Evolutionary conservation across 2,329 filamentous ascomycete genomes (phyloP).

Genomic region (Verticillium tricorpus): DNA sequence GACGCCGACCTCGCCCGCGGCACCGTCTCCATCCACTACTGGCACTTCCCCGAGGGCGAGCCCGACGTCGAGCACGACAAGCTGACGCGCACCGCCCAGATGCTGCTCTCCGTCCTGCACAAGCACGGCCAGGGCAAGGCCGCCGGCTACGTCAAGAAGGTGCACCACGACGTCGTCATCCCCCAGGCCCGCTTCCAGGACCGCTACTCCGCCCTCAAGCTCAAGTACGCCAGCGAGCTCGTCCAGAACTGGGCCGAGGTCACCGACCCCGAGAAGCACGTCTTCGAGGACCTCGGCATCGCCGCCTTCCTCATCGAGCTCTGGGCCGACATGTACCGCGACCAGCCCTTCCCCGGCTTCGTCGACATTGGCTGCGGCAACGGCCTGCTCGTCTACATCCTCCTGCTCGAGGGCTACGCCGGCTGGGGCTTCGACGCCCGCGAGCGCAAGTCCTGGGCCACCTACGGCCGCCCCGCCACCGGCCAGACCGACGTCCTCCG

Average conservation of each 20-base stretch:
- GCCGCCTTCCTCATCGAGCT: slow-evolving; percentile 89
- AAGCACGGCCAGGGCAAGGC: slow-evolving; percentile 67
- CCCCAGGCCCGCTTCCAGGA: slow-evolving; percentile 75
- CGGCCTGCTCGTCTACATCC: slow-evolving; percentile 79
- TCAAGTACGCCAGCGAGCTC: slow-evolving; percentile 67
- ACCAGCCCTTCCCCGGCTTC: slow-evolving; percentile 70
- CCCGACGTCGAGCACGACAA: slow-evolving; percentile 31
- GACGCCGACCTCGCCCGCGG: slow-evolving; percentile 36
- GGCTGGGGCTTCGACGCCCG: slow-evolving; percentile 93
- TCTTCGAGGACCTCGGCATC: slow-evolving; percentile 91
- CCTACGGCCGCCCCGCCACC: slow-evolving; percentile 41
- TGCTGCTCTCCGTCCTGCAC: slow-evolving; percentile 62
- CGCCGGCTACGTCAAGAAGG: slow-evolving; percentile 71
- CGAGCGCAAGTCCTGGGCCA: slow-evolving; percentile 77
- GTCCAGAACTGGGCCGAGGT: slow-evolving; percentile 77
- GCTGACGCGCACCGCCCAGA: slow-evolving; percentile 62
- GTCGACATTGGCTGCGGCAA: slow-evolving; percentile 97
- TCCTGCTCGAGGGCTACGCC: slow-evolving; percentile 72
- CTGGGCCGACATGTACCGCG: slow-evolving; percentile 77
- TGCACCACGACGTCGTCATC: slow-evolving; percentile 78
- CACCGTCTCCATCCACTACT: slow-evolving; percentile 56
- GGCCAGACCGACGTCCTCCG: slow-evolving; percentile 24
- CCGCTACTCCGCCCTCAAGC: slow-evolving; percentile 76
- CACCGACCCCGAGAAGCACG: slow-evolving; percentile 85
- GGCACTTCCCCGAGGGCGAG: slow-evolving; percentile 39